Evolutionary conservation across 768 basidiomycete genomes (phyloP), one percentile per base, ranked within the genome.

Genomic region (Amanita fuliginea): DNA sequence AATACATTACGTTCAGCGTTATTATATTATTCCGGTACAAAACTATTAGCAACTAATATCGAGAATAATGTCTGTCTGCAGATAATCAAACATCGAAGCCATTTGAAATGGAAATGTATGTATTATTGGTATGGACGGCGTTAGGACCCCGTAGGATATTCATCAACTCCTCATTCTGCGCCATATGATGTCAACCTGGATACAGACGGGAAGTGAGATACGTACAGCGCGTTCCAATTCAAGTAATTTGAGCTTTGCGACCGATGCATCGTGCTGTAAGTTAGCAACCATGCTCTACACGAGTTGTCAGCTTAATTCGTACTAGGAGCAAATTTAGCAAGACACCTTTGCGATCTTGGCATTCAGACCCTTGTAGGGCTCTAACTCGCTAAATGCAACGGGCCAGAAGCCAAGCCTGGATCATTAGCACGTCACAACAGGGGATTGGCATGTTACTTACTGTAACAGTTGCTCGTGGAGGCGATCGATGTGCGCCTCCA

Each of bases 261-360:
- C 66, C 0, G 76, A 73, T 3, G 74, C 70, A 53, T 87, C 84
- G 57, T 81, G 73, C 44, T 85, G 80, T 4, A 87, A 70, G 21
- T 80, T 80, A 0, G 83, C 71, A 3, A 86, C 79, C 78, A 84
- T 85, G 54, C 82, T 83, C 85, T 87, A 28, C 22, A 26, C 24
- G 36, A 1, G 16, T 18, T 10, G 13, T 41, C 43, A 42, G 49
- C 10, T 10, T 36, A 19, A 26, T 24, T 41, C 30, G 36, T 43
- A 26, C 44, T 14, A 30, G 22, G 42, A 16, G 39, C 21, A 6
- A 19, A 14, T 42, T 41, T 19, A 18, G 33, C 14, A 19, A 56
- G 57, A 40, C 49, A 83, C 85, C 73, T 85, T 86, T 46, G 81
- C 83, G 0, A 82, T 86, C 62, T 81, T 87, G 19, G 76, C 78